Evolutionary conservation across 371 early-diverging fungal species (phyloP), one percentile per base, ranked within the genome.

Genomic region (Dichotomocladium elegans): DNA sequence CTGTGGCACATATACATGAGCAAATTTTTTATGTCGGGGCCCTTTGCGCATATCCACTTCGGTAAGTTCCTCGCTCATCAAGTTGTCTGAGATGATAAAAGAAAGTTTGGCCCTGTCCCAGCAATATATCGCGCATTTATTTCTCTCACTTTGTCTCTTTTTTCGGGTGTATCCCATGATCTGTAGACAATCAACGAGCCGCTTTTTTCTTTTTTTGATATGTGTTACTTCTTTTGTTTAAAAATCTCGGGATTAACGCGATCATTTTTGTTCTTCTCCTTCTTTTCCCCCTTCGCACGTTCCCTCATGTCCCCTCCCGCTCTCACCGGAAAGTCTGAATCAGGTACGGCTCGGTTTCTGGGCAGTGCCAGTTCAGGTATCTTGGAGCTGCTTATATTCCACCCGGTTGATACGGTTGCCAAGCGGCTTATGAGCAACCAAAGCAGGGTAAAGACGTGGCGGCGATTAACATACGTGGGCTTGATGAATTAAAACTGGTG

Each of bases 371-470:
- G 93, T 54, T 89, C 95, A 33, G 98, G 98, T 48, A 83, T 96
- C 58, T 82, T 94, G 28, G 98, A 98, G 77, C 81, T 98, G 41
- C 74, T 96, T 53, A 83, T 89, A 49, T 98, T 98, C 88, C 98
- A 98, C 74, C 98, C 98, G 40, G 92, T 98, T 41, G 98, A 98
- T 79, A 98, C 98, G 1, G 89, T 98, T 21, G 96, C 98, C 51
- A 98, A 98, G 83, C 88, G 98, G 51, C 86, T 98, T 62, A 98
- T 98, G 98, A 92, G 86, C 77, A 92, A 91, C 80, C 88, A 90
- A 57, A 74, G 72, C 53, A 85, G 86, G 72, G 92, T 90, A 76
- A 47, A n/a, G n/a, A n/a, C n/a, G 66, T 37, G 31, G 37, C 21
- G 15, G 21, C 17, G 5, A 37, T 37, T 21, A 37, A n/a, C n/a